Conservation (phyloP, 768 basidiomycete genomes). For the Leccinum sublutescens region DNA sequence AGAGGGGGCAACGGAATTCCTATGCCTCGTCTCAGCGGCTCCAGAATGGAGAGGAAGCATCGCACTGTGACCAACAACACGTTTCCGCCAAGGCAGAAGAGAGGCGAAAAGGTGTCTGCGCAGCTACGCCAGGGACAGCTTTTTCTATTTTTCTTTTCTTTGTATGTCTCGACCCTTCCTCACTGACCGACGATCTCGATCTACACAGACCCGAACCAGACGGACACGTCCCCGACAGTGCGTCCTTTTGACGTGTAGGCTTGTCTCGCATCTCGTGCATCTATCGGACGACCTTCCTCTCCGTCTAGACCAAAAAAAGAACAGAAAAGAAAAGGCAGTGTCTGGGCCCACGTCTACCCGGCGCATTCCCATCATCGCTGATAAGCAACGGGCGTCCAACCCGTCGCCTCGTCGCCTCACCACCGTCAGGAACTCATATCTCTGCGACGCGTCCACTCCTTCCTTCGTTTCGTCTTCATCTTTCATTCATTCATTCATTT, state of each 20-base stretch:
- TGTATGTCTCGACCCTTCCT: not conserved
- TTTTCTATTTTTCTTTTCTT: not conserved
- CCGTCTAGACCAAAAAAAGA: not conserved
- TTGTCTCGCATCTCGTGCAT: not conserved
- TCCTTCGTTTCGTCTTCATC: not conserved
- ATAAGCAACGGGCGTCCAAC: conserved; percentile 5
- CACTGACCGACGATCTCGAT: conserved; percentile 4
- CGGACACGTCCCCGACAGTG: not conserved
- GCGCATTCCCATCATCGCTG: conserved; percentile 1
- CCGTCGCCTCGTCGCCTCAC: not conserved
- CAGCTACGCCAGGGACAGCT: conserved; percentile 4
- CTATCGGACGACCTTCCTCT: not conserved
- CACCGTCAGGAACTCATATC: conserved; percentile 1
- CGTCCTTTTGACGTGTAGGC: not conserved
- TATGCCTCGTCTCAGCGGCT: conserved; percentile 7
- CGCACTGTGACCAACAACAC: conserved; percentile 17
- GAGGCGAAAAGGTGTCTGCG: not conserved
- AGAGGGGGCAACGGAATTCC: not conserved
- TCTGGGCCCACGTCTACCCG: conserved; percentile 4
- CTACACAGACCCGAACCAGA: conserved; percentile 6
- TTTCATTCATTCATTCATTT: not conserved
- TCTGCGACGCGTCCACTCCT: conserved; percentile 1
- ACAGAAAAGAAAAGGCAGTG: conserved; percentile 6
- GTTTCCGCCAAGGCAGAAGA: conserved; percentile 11
- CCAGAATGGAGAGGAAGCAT: conserved; percentile 16